Conservation (phyloP, 1,139 yeast genomes). For the Geotrichum citri-aurantii region DNA sequence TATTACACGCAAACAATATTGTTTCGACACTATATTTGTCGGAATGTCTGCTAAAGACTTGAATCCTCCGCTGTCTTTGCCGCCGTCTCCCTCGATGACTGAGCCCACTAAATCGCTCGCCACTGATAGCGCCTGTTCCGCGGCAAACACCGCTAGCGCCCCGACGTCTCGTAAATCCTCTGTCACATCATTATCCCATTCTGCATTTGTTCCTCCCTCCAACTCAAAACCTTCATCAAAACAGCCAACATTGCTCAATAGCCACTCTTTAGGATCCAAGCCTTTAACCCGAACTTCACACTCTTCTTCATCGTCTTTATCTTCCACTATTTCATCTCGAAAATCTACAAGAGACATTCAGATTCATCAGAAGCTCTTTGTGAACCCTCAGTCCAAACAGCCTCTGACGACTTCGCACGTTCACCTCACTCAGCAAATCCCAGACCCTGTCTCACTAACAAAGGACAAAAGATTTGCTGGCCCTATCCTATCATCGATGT, state of each 20-base stretch:
- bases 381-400: neutral
- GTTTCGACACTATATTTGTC: constrained; percentile 2
- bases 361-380: constrained; percentile 1
- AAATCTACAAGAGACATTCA: neutral
- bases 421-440: neutral
- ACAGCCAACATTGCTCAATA: neutral
- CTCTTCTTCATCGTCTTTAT: neutral
- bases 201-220: neutral
- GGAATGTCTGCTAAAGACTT: constrained; percentile 9
- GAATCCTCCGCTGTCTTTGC: constrained; percentile 1
- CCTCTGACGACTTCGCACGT: neutral
- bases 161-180: constrained; percentile 1
- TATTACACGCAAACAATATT: neutral
- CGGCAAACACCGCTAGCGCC: neutral
- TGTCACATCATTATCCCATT: neutral
- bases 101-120: neutral
- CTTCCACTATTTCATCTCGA: neutral
- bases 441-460: neutral
- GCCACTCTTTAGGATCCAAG: neutral
- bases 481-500: neutral
- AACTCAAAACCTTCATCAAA: neutral
- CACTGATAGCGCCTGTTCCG: neutral
- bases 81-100: constrained; percentile 1
- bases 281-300: constrained; percentile 1
- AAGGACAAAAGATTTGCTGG: neutral